A percentile compares a stretch with the other conserved stretches of the same genome.
Conservation (phyloP, 1,284 basidiomycete species). For the Fomitopsis betulina region DNA sequence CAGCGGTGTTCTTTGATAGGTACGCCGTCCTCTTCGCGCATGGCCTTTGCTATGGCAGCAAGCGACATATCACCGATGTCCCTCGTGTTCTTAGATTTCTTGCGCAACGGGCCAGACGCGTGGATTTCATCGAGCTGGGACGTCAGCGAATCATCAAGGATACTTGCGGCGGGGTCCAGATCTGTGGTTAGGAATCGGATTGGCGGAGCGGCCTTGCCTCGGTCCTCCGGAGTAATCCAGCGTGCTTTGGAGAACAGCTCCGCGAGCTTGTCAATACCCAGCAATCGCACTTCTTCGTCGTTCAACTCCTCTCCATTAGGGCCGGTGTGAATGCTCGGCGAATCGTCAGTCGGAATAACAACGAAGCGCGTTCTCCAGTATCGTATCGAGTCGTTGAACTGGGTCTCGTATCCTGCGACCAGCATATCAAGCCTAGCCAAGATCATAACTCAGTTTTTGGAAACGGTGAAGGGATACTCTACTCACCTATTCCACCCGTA, state of each 20-base stretch:
- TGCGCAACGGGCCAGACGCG: conserved; percentile 63
- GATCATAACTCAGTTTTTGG: conserved; percentile 5
- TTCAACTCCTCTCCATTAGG: conserved; percentile 69
- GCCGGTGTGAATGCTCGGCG: conserved; percentile 51
- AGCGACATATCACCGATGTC: conserved; percentile 64
- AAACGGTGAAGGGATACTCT: neutral
- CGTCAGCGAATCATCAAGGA: conserved; percentile 75
- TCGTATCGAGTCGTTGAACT: conserved; percentile 75
- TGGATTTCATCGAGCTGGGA: conserved; percentile 79
- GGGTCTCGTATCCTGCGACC: conserved; percentile 81
- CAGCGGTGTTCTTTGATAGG: conserved; percentile 75
- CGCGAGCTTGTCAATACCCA: conserved; percentile 89
- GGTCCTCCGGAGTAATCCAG: conserved; percentile 68
- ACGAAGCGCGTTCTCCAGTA: conserved; percentile 98
- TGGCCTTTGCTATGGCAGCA: conserved; percentile 63
- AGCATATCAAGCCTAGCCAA: conserved; percentile 66
- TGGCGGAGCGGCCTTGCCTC: conserved; percentile 43
- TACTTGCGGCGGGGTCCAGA: conserved; percentile 72
- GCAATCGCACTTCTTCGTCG: conserved; percentile 83
- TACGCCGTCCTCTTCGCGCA: conserved; percentile 76
- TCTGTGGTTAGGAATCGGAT: conserved; percentile 78
- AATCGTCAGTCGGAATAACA: conserved; percentile 80
- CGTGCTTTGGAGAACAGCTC: conserved; percentile 82
- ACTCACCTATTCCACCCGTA: conserved; percentile 79
- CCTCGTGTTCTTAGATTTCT: conserved; percentile 73